phyloP scores from a whole-genome alignment of 176 grass and related monocot species.

The Sorghum bicolor region Sorghum_bicolor_NCBIv3 NC_012871.2:692501-693000 shows the following conservation, averaged over 20 bases:
- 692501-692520: conserved; percentile 2
- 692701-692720: conserved; percentile 30
- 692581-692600: conserved; percentile 59
- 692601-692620: conserved; percentile 84
- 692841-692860: conserved; percentile 47
- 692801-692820: conserved; percentile 90
- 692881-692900: not conserved
- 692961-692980: conserved; percentile 88
- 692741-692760: not conserved
- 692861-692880: conserved; percentile 24
- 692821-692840: conserved; percentile 88
- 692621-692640: conserved; percentile 84
- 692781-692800: conserved; percentile 97
- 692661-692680: conserved; percentile 73
- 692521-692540: not conserved
- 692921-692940: conserved; percentile 90
- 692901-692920: conserved; percentile 99
- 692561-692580: not conserved
- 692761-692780: conserved; percentile 56
- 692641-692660: conserved; percentile 79
- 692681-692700: conserved; percentile 83
- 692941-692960: conserved; percentile 87
- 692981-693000: conserved; percentile 99
- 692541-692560: not conserved
- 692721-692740: conserved; percentile 17